Evolutionary conservation across 2,329 filamentous ascomycete genomes (phyloP).

Genomic region (Cercospora berteroae): DNA sequence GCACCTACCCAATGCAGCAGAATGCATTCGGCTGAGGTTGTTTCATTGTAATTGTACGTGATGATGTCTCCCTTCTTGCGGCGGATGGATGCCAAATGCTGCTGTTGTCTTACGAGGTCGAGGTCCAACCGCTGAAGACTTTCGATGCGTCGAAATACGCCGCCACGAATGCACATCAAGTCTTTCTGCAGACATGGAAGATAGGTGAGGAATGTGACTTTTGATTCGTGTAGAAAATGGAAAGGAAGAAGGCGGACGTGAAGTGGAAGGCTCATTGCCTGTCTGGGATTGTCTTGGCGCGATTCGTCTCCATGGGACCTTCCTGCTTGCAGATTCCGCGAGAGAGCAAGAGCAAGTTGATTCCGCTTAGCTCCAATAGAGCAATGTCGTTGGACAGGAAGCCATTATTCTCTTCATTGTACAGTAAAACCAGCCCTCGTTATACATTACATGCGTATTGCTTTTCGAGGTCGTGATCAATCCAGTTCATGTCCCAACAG

Average conservation of each 20-base stretch:
- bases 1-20: too few relatives aligned
- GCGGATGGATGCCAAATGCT: background rate
- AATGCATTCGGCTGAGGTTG: background rate
- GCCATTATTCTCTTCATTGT: background rate
- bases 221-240: too few relatives aligned
- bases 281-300: background rate
- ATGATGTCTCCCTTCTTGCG: background rate
- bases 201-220: too few relatives aligned
- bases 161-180: background rate
- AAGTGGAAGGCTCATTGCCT: too few relatives aligned
- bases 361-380: too few relatives aligned
- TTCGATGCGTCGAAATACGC: background rate
- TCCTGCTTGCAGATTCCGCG: background rate
- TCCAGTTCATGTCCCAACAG: background rate
- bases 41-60: background rate
- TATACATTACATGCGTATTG: background rate
- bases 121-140: background rate
- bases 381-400: background rate
- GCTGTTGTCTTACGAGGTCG: background rate
- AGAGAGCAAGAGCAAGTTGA: background rate
- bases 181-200: background rate
- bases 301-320: background rate
- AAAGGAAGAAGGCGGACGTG: background rate
- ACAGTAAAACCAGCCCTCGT: background rate
- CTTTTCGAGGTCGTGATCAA: background rate